Percentiles rank a stretch among this genome's conserved stretches.
These are phyloP conservation scores for Sporothrix phasma DNA, from an alignment of 2,329 filamentous ascomycete species.

Conservation along the genomic window DNA sequence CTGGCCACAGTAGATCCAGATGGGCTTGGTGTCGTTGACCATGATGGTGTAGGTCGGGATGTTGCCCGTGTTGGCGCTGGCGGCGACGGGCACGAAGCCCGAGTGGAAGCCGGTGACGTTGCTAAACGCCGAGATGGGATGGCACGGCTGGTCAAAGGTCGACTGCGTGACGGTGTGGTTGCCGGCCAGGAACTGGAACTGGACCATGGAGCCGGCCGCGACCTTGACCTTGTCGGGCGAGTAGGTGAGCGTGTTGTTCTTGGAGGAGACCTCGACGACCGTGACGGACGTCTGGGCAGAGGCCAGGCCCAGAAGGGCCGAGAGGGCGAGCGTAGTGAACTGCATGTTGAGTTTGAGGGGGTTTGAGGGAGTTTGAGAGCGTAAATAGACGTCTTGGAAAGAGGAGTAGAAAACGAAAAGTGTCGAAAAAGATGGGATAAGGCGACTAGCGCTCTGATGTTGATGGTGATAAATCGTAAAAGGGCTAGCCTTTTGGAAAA, in stretches of 20 bases:
- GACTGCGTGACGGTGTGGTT: conserved; percentile 79
- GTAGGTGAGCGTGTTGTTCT: conserved; percentile 49
- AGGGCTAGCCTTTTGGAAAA: conserved; percentile 40
- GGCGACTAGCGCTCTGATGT: conserved; percentile 36
- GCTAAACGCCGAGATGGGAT: conserved; percentile 32
- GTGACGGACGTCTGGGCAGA: conserved; percentile 39
- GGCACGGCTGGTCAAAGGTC: conserved; percentile 40
- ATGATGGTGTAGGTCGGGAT: conserved; percentile 62
- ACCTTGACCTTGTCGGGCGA: conserved; percentile 57
- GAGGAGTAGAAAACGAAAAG: conserved; percentile 22
- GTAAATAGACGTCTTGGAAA: conserved; percentile 11
- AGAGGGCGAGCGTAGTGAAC: conserved; percentile 37
- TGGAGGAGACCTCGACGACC: conserved; percentile 42
- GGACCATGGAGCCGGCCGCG: conserved; percentile 50
- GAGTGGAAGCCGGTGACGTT: conserved; percentile 53
- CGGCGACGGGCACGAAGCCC: conserved; percentile 55
- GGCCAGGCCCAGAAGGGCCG: conserved; percentile 39
- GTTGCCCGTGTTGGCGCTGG: conserved; percentile 37
- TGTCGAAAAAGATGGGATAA: conserved; percentile 23
- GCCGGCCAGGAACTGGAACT: conserved; percentile 55
- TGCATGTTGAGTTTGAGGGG: conserved; percentile 38
- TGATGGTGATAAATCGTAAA: conserved; percentile 21
- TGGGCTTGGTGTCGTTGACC: conserved; percentile 57
- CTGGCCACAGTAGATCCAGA: conserved; percentile 74
- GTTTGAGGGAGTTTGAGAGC: background rate